Conservation (phyloP, 2,329 filamentous ascomycete species). For the Chaetomium olivaceum region DNA sequence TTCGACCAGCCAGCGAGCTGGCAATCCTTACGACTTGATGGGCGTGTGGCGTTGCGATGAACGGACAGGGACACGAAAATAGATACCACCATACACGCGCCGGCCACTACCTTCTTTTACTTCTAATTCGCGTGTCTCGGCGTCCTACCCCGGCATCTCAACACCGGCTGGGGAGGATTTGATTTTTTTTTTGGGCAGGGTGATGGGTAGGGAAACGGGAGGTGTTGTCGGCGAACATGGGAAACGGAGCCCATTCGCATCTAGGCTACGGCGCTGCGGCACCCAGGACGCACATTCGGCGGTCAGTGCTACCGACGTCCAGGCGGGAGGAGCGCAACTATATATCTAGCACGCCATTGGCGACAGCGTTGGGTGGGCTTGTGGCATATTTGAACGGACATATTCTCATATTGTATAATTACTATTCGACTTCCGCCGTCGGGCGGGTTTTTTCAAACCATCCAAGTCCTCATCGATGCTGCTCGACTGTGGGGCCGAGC, state of each 20-base stretch:
- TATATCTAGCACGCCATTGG: constrained; percentile 22
- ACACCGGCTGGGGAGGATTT: background rate
- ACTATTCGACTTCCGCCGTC: constrained; percentile 30
- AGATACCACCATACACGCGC: constrained; percentile 27
- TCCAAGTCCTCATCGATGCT: too few relatives aligned
- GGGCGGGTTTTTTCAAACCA: background rate
- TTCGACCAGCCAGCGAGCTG: constrained; percentile 12
- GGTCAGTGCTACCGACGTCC: constrained; percentile 9
- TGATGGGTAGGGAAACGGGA: background rate
- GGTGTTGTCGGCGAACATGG: background rate
- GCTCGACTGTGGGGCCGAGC: constrained; percentile 2
- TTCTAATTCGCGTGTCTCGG: constrained; percentile 17
- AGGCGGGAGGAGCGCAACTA: constrained; percentile 5
- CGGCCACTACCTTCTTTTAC: constrained; percentile 10
- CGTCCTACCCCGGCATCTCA: constrained; percentile 8
- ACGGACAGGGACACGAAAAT: constrained; percentile 23
- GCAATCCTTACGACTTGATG: constrained; percentile 24
- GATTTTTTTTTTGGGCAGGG: constrained; percentile 1
- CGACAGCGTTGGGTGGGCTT: constrained; percentile 29
- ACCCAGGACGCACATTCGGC: constrained; percentile 20
- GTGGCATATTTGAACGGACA: constrained; percentile 36
- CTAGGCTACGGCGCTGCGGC: constrained; percentile 13
- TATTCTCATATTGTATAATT: constrained; percentile 45
- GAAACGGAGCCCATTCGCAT: constrained; percentile 1
- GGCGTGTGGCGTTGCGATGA: constrained; percentile 25